A percentile compares a stretch with the other conserved stretches of the same genome.
Evolutionary conservation across 2,329 filamentous ascomycete genomes (phyloP).

Genomic region (Curvularia lunata): DNA sequence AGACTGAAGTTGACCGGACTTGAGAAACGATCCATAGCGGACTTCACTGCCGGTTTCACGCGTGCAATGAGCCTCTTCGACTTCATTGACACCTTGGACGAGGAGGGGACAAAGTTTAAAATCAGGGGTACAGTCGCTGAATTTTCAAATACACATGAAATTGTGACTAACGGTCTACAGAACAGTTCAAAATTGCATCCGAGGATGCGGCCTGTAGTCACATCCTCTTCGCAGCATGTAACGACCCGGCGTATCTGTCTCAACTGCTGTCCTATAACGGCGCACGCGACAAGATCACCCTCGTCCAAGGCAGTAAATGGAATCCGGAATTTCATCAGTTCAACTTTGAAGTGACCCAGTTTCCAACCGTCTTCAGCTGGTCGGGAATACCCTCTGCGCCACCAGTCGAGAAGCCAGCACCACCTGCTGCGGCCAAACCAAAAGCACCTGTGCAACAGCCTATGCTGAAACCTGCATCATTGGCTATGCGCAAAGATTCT

Average conservation of each 20-base stretch:
- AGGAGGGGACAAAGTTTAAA: slow-evolving; percentile 67
- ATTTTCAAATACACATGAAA: slow-evolving; percentile 8
- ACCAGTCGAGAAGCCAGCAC: slow-evolving; percentile 12
- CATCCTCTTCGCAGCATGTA: slow-evolving; percentile 68
- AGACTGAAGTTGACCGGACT: slow-evolving; percentile 58
- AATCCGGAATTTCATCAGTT: slow-evolving; percentile 61
- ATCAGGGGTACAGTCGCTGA: slow-evolving; percentile 56
- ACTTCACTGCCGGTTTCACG: slow-evolving; percentile 64
- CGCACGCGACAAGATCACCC: slow-evolving; percentile 60
- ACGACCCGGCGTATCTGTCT: slow-evolving; percentile 64
- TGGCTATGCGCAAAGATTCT: slow-evolving; percentile 13
- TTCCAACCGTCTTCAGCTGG: slow-evolving; percentile 60
- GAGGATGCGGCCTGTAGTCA: slow-evolving; percentile 63
- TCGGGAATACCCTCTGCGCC: slow-evolving; percentile 20
- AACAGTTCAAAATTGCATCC: slow-evolving; percentile 15
- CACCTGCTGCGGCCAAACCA: slow-evolving; percentile 6
- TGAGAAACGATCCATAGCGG: slow-evolving; percentile 62
- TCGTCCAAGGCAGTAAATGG: slow-evolving; percentile 60
- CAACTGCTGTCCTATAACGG: slow-evolving; percentile 61
- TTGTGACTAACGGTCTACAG: slow-evolving; percentile 3
- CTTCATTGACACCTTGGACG: slow-evolving; percentile 66
- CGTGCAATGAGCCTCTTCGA: slow-evolving; percentile 64
- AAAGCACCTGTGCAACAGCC: slow-evolving; percentile 12
- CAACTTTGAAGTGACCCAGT: slow-evolving; percentile 58
- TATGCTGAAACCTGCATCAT: neutral